Conservation (phyloP, 257 asterid genomes). For the Salvia splendens region DNA sequence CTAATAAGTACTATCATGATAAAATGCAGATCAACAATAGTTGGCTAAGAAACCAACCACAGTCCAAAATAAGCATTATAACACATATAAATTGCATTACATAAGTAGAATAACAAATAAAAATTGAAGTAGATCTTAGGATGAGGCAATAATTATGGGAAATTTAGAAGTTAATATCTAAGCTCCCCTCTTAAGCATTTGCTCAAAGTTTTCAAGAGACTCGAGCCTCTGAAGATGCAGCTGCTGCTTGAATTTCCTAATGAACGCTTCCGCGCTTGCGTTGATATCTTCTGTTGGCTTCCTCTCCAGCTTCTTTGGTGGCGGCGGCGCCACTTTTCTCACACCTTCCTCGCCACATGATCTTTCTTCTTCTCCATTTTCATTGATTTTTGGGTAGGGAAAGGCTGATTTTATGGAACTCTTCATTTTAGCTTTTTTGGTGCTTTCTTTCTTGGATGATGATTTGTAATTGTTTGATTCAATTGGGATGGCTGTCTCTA, state of each 20-base stretch:
- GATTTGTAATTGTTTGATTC: background rate
- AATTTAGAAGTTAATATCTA: conserved; percentile 22
- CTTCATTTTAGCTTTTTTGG: conserved; percentile 23
- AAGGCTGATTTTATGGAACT: conserved; percentile 29
- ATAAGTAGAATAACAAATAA: conserved; percentile 6
- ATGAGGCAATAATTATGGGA: background rate
- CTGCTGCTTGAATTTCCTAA: conserved; percentile 64
- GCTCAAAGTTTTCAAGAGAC: conserved; percentile 71
- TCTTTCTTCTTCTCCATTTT: conserved; percentile 26
- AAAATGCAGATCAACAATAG: background rate
- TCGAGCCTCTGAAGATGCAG: conserved; percentile 69
- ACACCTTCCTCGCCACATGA: conserved; percentile 14
- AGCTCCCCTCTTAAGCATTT: conserved; percentile 71
- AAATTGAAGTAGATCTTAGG: background rate
- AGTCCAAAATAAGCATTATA: background rate
- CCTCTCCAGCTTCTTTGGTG: conserved; percentile 38
- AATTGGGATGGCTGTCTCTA: conserved; percentile 1
- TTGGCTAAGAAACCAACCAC: background rate
- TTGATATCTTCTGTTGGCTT: conserved; percentile 57
- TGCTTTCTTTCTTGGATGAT: background rate
- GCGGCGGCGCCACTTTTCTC: conserved; percentile 36
- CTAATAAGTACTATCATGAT: no score
- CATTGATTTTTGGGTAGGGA: conserved; percentile 25
- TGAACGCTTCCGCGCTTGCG: conserved; percentile 73
- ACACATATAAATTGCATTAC: background rate